Percentiles rank a stretch among this genome's conserved stretches.
Conservation (phyloP, 352 stramenopile genomes). For the Phytophthora capsici region DNA sequence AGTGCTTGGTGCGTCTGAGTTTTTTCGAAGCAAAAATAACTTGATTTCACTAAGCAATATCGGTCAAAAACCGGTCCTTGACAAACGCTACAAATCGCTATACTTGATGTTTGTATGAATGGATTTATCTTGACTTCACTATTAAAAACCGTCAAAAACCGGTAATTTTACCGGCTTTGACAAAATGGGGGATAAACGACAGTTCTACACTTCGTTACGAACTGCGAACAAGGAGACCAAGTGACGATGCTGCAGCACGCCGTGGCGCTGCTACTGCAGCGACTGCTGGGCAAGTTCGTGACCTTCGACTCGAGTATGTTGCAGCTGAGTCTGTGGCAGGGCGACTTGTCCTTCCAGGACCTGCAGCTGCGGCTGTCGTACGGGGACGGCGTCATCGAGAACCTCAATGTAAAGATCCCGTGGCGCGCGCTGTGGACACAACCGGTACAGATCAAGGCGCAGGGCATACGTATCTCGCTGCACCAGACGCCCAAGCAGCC, state of each 20-base stretch:
- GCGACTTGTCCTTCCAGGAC: constrained; percentile 85
- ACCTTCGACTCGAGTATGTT: constrained; percentile 89
- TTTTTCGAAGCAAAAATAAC: no score
- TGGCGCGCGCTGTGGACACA: constrained; percentile 88
- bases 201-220: no score
- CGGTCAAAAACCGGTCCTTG: no score
- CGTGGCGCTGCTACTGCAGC: constrained; percentile 85
- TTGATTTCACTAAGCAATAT: no score
- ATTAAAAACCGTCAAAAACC: no score
- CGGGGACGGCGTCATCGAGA: constrained; percentile 77
- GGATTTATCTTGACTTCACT: no score
- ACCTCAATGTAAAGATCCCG: constrained; percentile 84
- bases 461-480: constrained; percentile 72
- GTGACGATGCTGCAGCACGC: constrained; percentile 81
- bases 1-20: no score
- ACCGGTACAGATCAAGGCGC: constrained; percentile 78
- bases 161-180: no score
- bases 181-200: no score
- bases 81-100: no score
- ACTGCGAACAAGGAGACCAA: not conserved
- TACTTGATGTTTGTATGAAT: no score
- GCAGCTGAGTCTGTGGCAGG: constrained; percentile 85
- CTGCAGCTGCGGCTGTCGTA: constrained; percentile 82
- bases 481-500: constrained; percentile 58
- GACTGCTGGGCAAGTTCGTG: constrained; percentile 89